These are phyloP conservation scores for Phytophthora colocasiae DNA, from an alignment of 352 stramenopile genomes.

Conservation along the genomic window DNA sequence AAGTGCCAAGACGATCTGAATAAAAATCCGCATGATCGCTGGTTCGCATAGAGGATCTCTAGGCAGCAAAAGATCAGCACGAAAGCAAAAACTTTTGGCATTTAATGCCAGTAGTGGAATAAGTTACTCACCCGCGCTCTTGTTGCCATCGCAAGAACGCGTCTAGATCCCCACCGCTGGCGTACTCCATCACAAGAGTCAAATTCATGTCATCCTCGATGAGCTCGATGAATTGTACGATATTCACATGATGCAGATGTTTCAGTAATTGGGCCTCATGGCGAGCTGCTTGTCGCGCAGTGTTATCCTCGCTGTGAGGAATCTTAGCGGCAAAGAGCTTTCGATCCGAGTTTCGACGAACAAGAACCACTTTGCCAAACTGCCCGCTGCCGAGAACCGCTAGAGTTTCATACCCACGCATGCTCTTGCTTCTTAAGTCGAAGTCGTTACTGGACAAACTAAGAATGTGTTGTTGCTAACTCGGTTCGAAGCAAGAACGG, in stretches of 20 bases:
- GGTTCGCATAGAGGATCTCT: conserved; percentile 40
- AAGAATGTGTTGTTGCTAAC: background rate
- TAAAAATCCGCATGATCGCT: conserved; percentile 74
- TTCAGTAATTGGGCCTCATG: conserved; percentile 65
- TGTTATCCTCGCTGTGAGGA: conserved; percentile 24
- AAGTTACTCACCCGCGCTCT: conserved; percentile 23
- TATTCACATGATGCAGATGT: conserved; percentile 64
- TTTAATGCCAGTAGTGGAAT: background rate
- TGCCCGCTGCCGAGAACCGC: conserved; percentile 60
- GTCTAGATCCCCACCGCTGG: conserved; percentile 67
- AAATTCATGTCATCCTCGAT: conserved; percentile 40
- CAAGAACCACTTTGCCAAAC: conserved; percentile 63
- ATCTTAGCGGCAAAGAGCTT: conserved; percentile 66
- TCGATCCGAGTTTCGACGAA: conserved; percentile 41
- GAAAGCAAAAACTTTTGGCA: background rate
- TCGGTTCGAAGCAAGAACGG: conserved; percentile 7
- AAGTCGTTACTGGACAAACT: conserved; percentile 14
- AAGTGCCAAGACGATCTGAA: conserved; percentile 67
- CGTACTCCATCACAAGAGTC: conserved; percentile 83
- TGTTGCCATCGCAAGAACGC: conserved; percentile 41
- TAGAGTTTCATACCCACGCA: conserved; percentile 55
- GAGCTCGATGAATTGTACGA: conserved; percentile 66
- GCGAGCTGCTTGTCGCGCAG: conserved; percentile 3
- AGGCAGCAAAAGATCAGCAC: conserved; percentile 3
- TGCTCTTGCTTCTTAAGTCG: conserved; percentile 9